Conservation (phyloP, 805 yeast genomes). For the Sugiyamaella chiloensis region DNA sequence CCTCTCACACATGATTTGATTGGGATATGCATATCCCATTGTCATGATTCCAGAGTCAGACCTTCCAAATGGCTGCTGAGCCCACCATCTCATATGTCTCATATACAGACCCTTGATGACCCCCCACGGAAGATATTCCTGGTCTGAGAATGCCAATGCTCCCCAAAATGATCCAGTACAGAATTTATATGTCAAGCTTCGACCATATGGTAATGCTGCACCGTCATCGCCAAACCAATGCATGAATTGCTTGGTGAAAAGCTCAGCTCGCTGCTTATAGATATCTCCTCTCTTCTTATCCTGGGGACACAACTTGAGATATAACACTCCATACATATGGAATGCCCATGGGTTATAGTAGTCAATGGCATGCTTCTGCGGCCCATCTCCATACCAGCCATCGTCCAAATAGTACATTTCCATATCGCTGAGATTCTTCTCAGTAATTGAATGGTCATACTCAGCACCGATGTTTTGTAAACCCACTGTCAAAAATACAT, state of each 20-base stretch:
- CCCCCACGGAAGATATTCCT: slow-evolving; percentile 22
- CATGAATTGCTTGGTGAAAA: slow-evolving; percentile 26
- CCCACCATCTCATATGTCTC: slow-evolving; percentile 26
- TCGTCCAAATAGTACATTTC: slow-evolving; percentile 29
- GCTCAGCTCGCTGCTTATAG: slow-evolving; percentile 25
- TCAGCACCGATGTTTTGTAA: slow-evolving; percentile 27
- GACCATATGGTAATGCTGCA: slow-evolving; percentile 26
- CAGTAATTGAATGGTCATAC: slow-evolving; percentile 19
- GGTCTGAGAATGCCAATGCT: slow-evolving; percentile 23
- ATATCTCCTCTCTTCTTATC: slow-evolving; percentile 23
- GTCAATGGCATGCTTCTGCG: slow-evolving; percentile 25
- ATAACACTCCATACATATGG: slow-evolving; percentile 32
- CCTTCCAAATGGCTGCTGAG: slow-evolving; percentile 22
- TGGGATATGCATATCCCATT: slow-evolving; percentile 25
- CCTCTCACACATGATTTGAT: slow-evolving; percentile 23
- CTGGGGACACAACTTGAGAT: slow-evolving; percentile 20
- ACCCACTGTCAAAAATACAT: slow-evolving; percentile 30
- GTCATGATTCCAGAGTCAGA: slow-evolving; percentile 21
- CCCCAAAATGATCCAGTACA: slow-evolving; percentile 24
- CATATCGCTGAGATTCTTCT: slow-evolving; percentile 25
- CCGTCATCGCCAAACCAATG: slow-evolving; percentile 27
- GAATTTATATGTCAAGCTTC: slow-evolving; percentile 25
- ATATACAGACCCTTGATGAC: slow-evolving; percentile 23
- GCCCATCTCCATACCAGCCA: slow-evolving; percentile 36
- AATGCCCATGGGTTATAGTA: slow-evolving; percentile 34